Evolutionary conservation across 805 yeast genomes (phyloP).

Genomic region (Starmerella potacharoeniae): DNA sequence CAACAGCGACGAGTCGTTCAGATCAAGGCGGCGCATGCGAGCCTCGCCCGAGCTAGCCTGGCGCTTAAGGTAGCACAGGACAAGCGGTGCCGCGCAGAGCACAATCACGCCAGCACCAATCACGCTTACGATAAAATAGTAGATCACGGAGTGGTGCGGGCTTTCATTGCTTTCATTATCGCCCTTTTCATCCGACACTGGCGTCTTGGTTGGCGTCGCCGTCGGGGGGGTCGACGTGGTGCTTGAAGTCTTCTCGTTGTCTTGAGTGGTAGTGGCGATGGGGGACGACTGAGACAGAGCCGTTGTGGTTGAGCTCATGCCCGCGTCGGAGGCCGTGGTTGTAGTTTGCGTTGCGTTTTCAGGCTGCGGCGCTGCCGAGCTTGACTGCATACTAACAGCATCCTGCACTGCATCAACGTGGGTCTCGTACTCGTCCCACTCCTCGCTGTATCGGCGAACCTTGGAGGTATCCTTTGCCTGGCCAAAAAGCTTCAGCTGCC

Average conservation of each 20-base stretch:
- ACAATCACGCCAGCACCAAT: constrained; percentile 9
- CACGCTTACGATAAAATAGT: constrained; percentile 7
- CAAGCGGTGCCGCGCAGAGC: constrained; percentile 5
- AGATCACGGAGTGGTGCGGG: constrained; percentile 9
- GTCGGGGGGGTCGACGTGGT: not conserved
- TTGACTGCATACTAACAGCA: not conserved
- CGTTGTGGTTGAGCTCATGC: not conserved
- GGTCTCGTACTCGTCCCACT: constrained; percentile 22
- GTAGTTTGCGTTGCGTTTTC: not conserved
- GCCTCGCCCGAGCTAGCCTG: constrained; percentile 3
- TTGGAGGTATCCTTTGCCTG: constrained; percentile 54
- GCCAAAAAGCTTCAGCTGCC: constrained; percentile 79
- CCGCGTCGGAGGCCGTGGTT: not conserved
- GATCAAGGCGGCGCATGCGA: not conserved
- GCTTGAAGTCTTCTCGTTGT: not conserved
- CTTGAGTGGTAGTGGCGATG: not conserved
- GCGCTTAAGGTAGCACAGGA: constrained; percentile 4
- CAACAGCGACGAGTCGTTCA: constrained; percentile 7
- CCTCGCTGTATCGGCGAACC: constrained; percentile 40
- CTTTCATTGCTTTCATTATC: not conserved
- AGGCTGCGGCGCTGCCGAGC: not conserved
- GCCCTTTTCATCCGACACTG: not conserved
- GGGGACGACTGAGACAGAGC: not conserved
- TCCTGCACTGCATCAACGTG: constrained; percentile 10
- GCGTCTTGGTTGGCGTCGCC: not conserved